Evolutionary conservation across 257 asterid genomes (phyloP).

Genomic region (Fraxinus anomala): DNA sequence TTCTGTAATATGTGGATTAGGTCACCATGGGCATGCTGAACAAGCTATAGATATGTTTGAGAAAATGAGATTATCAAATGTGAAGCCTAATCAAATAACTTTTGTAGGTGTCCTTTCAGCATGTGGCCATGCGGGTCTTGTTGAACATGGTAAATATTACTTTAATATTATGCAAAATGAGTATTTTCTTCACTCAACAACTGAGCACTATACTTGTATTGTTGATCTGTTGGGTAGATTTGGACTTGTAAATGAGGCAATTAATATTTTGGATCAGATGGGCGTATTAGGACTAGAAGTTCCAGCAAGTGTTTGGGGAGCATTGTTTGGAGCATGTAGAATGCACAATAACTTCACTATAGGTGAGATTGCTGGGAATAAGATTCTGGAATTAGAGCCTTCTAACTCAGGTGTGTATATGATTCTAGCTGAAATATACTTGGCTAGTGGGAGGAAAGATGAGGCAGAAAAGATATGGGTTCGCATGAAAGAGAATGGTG

Average conservation of each 20-base stretch:
- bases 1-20: slow-evolving; percentile 66
- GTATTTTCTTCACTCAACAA: slow-evolving; percentile 39
- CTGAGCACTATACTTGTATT: slow-evolving; percentile 66
- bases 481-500: slow-evolving; percentile 60
- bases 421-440: slow-evolving; percentile 61
- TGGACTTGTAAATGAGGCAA: slow-evolving; percentile 53
- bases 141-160: slow-evolving; percentile 48
- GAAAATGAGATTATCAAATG: slow-evolving; percentile 45
- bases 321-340: slow-evolving; percentile 66
- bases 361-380: slow-evolving; percentile 62
- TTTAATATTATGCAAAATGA: slow-evolving; percentile 47
- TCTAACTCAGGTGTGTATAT: slow-evolving; percentile 58
- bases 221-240: slow-evolving; percentile 65
- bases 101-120: slow-evolving; percentile 67
- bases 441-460: slow-evolving; percentile 52
- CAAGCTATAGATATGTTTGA: slow-evolving; percentile 53
- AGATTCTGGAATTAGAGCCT: slow-evolving; percentile 57
- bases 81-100: slow-evolving; percentile 53
- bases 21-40: slow-evolving; percentile 58
- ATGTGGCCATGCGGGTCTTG: slow-evolving; percentile 68
- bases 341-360: slow-evolving; percentile 49
- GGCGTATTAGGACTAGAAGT: slow-evolving; percentile 40
- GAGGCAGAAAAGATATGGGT: slow-evolving; percentile 49
- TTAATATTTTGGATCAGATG: slow-evolving; percentile 47
- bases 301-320: slow-evolving; percentile 66